Evolutionary conservation across 805 yeast genomes (phyloP).

Genomic region (Starmerella khaoyaiensis): DNA sequence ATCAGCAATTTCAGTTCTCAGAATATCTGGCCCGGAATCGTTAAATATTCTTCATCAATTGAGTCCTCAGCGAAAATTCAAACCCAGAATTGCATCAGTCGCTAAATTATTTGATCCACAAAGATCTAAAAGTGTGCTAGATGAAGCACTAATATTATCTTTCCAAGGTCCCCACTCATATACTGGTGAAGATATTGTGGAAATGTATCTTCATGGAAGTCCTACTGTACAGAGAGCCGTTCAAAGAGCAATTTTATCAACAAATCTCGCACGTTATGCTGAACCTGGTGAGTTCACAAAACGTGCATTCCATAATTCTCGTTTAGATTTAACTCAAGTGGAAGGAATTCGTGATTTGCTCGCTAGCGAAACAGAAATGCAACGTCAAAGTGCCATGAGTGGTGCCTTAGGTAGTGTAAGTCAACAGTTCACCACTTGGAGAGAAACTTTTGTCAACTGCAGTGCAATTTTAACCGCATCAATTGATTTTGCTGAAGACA

Average conservation of each 20-base stretch:
- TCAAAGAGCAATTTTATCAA: conserved; percentile 40
- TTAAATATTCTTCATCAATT: conserved; percentile 3
- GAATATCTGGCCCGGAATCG: conserved; percentile 59
- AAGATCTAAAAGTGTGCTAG: conserved; percentile 40
- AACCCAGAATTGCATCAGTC: no score
- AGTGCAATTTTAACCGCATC: conserved; percentile 73
- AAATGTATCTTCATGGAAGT: conserved; percentile 91
- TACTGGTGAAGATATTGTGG: conserved; percentile 86
- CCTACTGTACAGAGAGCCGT: conserved; percentile 67
- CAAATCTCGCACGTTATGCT: conserved; percentile 54
- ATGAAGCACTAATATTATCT: conserved; percentile 59
- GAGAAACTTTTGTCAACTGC: conserved; percentile 47
- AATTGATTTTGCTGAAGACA: conserved; percentile 92
- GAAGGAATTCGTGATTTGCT: conserved; percentile 84
- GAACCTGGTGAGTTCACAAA: conserved; percentile 86
- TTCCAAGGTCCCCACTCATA: conserved; percentile 67
- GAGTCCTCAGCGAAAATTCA: no score
- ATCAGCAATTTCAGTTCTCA: conserved; percentile 75
- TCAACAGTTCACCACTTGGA: conserved; percentile 48
- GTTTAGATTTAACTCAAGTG: conserved; percentile 73
- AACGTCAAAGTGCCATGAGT: conserved; percentile 58
- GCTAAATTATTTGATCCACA: no score
- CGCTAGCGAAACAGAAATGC: conserved; percentile 87
- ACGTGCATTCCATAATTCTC: conserved; percentile 74
- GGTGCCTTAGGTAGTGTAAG: conserved; percentile 62